Evolutionary conservation across 108 stramenopile genomes (phyloP), one percentile per base, ranked within the genome.

Genomic region (Nitzschia sp.): DNA sequence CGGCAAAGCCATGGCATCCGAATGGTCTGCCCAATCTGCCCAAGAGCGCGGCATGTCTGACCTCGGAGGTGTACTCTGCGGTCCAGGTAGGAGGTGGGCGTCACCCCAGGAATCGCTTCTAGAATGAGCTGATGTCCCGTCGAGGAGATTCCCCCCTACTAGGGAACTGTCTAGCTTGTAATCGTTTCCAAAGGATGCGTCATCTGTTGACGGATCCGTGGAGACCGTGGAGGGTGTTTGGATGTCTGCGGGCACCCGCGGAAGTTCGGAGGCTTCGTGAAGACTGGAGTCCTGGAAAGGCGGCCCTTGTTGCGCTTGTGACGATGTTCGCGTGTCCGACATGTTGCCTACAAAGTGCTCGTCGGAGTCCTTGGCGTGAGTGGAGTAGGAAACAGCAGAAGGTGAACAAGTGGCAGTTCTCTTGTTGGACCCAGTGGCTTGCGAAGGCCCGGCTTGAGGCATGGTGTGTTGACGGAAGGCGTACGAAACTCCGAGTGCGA

Each of bases 211-310:
- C n/a, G 76, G 72, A 9, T 75, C 81, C 8, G 81, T 82, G n/a
- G 81, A 82, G 10, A 75, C 75, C 3, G 81, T 82, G 25, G 81
- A 82, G 22, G 81, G 81, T 9, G 80, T 81, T 24, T 70, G 59
- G 61, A 77, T 69, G 0, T 63, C 53, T 6, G 42, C 22, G 10
- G 20, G 54, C 6, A 57, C 22, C 14, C 70, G 62, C 0, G 34
- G 50, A 26, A 39, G 56, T 10, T 67, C 66, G 7, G 68, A 50
- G 8, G 57, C 29, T 19, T 46, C 56, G 22, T 64, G 65, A 17
- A 68, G 66, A 42, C 58, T 68, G 10, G 67, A 75, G 46, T 75
- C 73, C 34, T 75, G 66, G 44, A 67, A 14, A 7, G 66, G 66
- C 2, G 66, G 54, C 21, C 22, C 37, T 42, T 53, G 29, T 34